Evolutionary conservation across 148 eudicot genomes (phyloP), one percentile per base, ranked within the genome.

Genomic region (Linanthus parryae): DNA sequence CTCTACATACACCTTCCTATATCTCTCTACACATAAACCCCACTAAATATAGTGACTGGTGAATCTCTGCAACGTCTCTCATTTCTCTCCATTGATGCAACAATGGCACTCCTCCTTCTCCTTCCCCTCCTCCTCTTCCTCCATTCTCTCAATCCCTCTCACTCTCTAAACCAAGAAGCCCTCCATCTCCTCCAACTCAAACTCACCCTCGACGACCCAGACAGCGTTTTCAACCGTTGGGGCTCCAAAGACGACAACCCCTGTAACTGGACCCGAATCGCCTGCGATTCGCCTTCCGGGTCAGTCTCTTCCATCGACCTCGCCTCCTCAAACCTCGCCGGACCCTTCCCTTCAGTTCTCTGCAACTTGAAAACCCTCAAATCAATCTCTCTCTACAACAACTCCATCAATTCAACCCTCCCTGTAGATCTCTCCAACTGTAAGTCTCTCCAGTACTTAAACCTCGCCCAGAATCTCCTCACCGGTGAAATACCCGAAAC

Each of bases 281-380:
- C 49, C 7, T 92, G 98, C 56, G 66, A 72, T 44, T 2, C 70
- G 0, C 0, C 24, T 0, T 44, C 72, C 2, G 22, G 36, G 10
- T 67, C 88, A 0, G 83, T 92, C 18, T 44, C n/a, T 27, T 62
- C 82, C 4, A 4, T 92, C 28, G 70, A 83, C 59, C 79, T 92
- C 45, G 57, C 94, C 36, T 38, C 49, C 29, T 40, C 66, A 3
- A 58, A 71, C 24, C 38, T 87, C 52, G 54, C 36, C 27, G 98
- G 98, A 8, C 78, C 76, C 0, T 92, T 92, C 18, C 96, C 96
- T 1, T 7, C 73, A 0, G n/a, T 68, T 25, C 69, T 92, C 43
- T 92, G 98, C 61, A 72, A 68, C 2, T 70, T 92, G 3, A 37
- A 17, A 0, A 54, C 20, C 15, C 74, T 92, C 10, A 26, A 74